Percentiles rank a stretch among this genome's conserved stretches.
Evolutionary conservation across 768 basidiomycete genomes (phyloP).

Genomic region (Collybiopsis confluens): DNA sequence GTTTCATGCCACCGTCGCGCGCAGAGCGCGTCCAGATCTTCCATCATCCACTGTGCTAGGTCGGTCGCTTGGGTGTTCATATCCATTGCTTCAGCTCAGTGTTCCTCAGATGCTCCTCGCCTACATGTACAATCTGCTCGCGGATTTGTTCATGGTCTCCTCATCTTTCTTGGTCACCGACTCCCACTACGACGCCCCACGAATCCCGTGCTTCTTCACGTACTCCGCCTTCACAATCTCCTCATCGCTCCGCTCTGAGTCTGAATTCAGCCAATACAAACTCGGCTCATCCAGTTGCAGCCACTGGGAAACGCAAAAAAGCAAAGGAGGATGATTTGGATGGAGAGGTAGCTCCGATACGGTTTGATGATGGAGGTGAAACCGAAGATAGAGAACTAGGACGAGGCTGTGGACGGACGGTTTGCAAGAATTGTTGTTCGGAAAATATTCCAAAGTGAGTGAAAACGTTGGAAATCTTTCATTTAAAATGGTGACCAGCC

Average conservation of each 20-base stretch:
- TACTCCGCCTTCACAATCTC: background rate
- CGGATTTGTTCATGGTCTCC: background rate
- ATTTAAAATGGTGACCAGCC: background rate
- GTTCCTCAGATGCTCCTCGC: background rate
- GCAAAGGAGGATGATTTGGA: background rate
- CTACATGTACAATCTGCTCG: background rate
- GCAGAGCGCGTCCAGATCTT: constrained; percentile 1
- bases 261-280: constrained; percentile 1
- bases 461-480: background rate
- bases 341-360: background rate
- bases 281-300: background rate
- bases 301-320: background rate
- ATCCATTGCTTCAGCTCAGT: background rate
- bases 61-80: background rate
- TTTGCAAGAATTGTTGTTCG: constrained; percentile 1
- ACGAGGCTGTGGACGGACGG: background rate
- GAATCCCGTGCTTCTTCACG: background rate
- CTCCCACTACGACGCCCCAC: background rate
- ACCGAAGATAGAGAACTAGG: background rate
- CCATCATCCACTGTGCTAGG: constrained; percentile 2
- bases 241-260: background rate
- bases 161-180: background rate
- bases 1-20: constrained; percentile 1
- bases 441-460: constrained; percentile 1
- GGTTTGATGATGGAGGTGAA: background rate